phyloP scores from a whole-genome alignment of 2,329 filamentous ascomycete species.

The Pseudogymnoascus sp. region DNA sequence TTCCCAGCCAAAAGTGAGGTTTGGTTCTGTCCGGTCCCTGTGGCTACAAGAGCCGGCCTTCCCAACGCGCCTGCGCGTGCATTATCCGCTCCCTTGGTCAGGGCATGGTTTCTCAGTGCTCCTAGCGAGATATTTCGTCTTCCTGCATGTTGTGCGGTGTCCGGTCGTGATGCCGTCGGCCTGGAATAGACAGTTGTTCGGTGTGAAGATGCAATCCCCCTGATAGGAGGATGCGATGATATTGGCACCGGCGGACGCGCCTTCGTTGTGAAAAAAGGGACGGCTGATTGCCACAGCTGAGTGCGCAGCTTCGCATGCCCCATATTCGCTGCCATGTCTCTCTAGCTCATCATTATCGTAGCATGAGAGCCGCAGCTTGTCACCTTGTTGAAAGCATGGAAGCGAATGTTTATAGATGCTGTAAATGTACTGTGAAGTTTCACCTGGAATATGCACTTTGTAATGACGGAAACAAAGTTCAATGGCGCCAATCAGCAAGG shows the following conservation, averaged over 20 bases:
- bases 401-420: not conserved
- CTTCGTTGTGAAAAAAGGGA: not conserved
- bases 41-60: not conserved
- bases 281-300: not conserved
- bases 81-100: not conserved
- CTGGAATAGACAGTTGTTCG: not conserved
- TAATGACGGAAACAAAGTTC: slow-evolving; percentile 9
- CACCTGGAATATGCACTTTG: slow-evolving; percentile 2
- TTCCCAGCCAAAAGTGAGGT: not conserved
- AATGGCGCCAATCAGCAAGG: slow-evolving; percentile 2
- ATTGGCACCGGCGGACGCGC: not conserved
- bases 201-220: slow-evolving; percentile 3
- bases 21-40: not conserved
- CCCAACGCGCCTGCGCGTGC: slow-evolving; percentile 3
- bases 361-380: slow-evolving; percentile 2
- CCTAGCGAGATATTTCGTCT: not conserved
- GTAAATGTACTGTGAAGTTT: slow-evolving; percentile 1
- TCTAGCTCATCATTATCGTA: not conserved
- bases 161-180: not conserved
- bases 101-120: not conserved
- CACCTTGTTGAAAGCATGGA: slow-evolving; percentile 8
- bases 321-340: slow-evolving; percentile 5
- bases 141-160: not conserved
- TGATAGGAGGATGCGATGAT: not conserved
- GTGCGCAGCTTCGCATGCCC: not conserved